Evolutionary conservation across 2,329 filamentous ascomycete genomes (phyloP).

Genomic region (Penicillium sp.): DNA sequence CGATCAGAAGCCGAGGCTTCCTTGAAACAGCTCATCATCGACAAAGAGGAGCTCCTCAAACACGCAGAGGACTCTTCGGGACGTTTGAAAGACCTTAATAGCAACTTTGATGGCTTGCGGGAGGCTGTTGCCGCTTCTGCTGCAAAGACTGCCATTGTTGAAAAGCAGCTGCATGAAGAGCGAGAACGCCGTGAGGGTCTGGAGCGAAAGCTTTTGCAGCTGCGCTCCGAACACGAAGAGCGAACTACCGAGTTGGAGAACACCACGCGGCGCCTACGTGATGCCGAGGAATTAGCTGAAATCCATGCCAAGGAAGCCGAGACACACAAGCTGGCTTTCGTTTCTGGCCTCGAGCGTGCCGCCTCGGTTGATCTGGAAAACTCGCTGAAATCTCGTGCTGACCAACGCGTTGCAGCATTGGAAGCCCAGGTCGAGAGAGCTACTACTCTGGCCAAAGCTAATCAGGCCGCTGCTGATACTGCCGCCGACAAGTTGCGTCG

Average conservation of each 20-base stretch:
- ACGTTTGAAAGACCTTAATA: conserved; percentile 68
- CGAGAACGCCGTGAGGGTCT: conserved; percentile 71
- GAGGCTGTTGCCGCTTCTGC: conserved; percentile 77
- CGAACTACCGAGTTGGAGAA: conserved; percentile 75
- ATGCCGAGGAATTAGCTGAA: conserved; percentile 85
- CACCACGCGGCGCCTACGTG: conserved; percentile 71
- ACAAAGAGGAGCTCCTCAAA: conserved; percentile 74
- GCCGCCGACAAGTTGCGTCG: conserved; percentile 87
- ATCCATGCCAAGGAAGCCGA: conserved; percentile 85
- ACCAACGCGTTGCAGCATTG: conserved; percentile 67
- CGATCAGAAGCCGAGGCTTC: conserved; percentile 75
- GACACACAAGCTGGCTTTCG: conserved; percentile 78
- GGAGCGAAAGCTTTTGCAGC: conserved; percentile 72
- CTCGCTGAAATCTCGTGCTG: conserved; percentile 40
- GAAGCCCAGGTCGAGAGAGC: conserved; percentile 78
- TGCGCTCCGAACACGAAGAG: conserved; percentile 82
- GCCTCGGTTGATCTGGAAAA: conserved; percentile 44
- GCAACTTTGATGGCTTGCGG: conserved; percentile 72
- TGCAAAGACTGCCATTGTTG: conserved; percentile 73
- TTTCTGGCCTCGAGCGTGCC: conserved; percentile 79
- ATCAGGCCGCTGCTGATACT: conserved; percentile 82
- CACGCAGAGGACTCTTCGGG: conserved; percentile 68
- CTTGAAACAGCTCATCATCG: conserved; percentile 75
- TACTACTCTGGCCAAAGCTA: conserved; percentile 79
- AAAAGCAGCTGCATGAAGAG: conserved; percentile 78